A percentile compares a stretch with the other conserved stretches of the same genome.
Conservation (phyloP, 2,329 filamentous ascomycete genomes). For the Helicocarpus griseus region DNA sequence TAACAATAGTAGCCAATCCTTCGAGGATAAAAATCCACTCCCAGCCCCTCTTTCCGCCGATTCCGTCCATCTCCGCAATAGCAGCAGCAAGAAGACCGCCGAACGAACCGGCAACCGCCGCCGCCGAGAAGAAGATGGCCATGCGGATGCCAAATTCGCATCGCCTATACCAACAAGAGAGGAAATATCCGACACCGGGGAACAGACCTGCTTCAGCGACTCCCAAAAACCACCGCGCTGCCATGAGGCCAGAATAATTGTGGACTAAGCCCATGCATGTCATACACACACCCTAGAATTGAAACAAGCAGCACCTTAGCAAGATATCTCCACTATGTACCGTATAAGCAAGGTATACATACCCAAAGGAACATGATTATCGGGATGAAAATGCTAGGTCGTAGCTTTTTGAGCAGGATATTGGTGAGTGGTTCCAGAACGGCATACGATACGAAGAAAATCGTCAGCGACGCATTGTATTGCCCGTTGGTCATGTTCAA, state of each 20-base stretch:
- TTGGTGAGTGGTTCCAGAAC: constrained; percentile 35
- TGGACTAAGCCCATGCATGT: constrained; percentile 37
- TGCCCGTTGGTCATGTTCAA: constrained; percentile 19
- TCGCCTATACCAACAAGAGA: constrained; percentile 57
- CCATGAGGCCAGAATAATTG: constrained; percentile 38
- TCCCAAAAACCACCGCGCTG: constrained; percentile 38
- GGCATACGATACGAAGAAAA: constrained; percentile 34
- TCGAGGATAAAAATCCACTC: constrained; percentile 73
- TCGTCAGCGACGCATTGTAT: constrained; percentile 30
- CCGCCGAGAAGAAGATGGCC: constrained; percentile 70
- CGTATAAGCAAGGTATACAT: not conserved
- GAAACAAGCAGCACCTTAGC: not conserved
- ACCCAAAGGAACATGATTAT: constrained; percentile 37
- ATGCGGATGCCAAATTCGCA: constrained; percentile 64
- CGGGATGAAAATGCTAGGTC: constrained; percentile 45
- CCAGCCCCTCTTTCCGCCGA: constrained; percentile 55
- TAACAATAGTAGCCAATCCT: constrained; percentile 24
- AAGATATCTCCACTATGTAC: not conserved
- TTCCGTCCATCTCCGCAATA: constrained; percentile 73
- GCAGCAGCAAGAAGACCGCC: constrained; percentile 70
- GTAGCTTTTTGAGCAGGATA: constrained; percentile 35
- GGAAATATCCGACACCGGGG: constrained; percentile 18
- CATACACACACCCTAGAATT: constrained; percentile 33
- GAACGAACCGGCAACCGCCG: constrained; percentile 70
- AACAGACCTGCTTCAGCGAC: constrained; percentile 22